Conservation (phyloP, 1,284 basidiomycete genomes). For the Anthracocystis setariae region DNA sequence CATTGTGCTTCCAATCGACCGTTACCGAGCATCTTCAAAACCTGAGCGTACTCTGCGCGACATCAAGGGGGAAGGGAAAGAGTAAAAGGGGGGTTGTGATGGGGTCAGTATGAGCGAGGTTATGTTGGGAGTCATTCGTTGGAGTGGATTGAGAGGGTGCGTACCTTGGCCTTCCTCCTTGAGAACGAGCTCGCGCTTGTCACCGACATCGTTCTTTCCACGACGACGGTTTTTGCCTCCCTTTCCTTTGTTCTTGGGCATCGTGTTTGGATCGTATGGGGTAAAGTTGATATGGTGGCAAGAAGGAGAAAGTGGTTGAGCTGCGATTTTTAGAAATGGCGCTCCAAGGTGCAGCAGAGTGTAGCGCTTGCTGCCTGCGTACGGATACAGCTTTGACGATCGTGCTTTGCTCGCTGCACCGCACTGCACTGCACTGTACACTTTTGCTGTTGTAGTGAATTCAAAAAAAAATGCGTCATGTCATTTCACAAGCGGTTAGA, state of each 20-base stretch:
- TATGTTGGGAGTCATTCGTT: no score
- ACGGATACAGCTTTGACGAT: not conserved
- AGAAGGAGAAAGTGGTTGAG: not conserved
- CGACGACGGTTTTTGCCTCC: conserved; percentile 99
- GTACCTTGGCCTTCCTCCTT: conserved; percentile 93
- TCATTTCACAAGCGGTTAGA: no score
- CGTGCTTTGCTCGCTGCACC: not conserved
- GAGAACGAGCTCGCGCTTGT: conserved; percentile 98
- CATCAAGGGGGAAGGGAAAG: not conserved
- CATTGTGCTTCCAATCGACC: conserved; percentile 95
- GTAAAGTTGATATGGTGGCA: conserved; percentile 11
- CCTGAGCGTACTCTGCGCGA: conserved; percentile 97
- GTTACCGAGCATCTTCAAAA: conserved; percentile 98
- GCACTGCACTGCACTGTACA: no score
- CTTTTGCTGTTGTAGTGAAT: not conserved
- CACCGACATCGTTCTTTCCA: conserved; percentile 99
- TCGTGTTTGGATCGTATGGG: conserved; percentile 11
- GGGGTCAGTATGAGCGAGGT: no score
- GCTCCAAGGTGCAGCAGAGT: no score
- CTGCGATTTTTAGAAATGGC: no score
- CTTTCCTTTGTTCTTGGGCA: conserved; percentile 72
- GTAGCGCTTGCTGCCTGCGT: no score
- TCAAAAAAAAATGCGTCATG: no score
- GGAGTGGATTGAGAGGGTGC: conserved; percentile 37
- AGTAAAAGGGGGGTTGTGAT: not conserved